Conservation (phyloP, 345 rosid species). For the Erodium maritimum region DNA sequence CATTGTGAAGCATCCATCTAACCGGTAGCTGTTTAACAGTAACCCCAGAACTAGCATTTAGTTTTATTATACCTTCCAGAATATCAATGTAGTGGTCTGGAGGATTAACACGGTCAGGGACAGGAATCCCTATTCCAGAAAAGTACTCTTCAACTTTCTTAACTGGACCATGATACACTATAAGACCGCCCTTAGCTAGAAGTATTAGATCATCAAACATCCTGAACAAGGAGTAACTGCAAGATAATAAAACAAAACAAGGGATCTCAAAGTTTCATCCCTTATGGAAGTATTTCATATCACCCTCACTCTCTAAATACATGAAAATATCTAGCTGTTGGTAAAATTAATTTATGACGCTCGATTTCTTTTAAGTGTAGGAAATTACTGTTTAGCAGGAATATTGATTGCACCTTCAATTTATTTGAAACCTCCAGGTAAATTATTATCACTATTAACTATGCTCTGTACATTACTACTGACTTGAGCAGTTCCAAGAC, state of each 20-base stretch:
- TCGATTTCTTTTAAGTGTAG: neutral
- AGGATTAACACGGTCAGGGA: conserved; percentile 89
- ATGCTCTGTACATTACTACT: neutral
- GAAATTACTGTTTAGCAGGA: neutral
- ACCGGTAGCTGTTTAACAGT: conserved; percentile 71
- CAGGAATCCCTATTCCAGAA: conserved; percentile 56
- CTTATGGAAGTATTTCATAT: neutral
- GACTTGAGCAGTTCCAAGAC: neutral
- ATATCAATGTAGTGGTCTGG: conserved; percentile 97
- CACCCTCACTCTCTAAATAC: neutral
- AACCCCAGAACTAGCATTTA: conserved; percentile 43
- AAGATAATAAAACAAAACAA: conserved; percentile 7
- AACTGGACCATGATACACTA: conserved; percentile 86
- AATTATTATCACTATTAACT: neutral
- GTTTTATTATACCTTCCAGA: conserved; percentile 83
- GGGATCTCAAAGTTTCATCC: neutral
- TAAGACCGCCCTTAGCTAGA: conserved; percentile 89
- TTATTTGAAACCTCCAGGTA: neutral
- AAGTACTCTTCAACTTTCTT: conserved; percentile 93
- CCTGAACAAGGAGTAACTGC: conserved; percentile 73
- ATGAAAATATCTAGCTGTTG: neutral
- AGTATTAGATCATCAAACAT: conserved; percentile 98
- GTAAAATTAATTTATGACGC: neutral
- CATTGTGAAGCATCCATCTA: conserved; percentile 98
- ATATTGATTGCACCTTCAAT: neutral